These are phyloP conservation scores for Paramarasmius palmivorus DNA, from an alignment of 1,284 basidiomycete species.

Conservation along the genomic window DNA sequence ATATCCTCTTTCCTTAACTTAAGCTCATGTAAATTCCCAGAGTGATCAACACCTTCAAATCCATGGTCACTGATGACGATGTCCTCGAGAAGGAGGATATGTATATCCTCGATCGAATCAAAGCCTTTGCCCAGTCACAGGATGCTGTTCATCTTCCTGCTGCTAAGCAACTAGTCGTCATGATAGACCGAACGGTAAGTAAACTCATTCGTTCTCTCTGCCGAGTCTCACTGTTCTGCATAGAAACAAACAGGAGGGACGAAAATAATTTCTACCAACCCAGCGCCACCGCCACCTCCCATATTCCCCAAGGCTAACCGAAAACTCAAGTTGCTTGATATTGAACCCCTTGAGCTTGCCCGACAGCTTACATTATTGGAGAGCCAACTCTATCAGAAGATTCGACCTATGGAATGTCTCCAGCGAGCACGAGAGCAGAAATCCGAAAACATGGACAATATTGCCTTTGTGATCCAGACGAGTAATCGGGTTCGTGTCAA, in stretches of 20 bases:
- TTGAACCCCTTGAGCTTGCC: conserved; percentile 90
- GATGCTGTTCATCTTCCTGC: conserved; percentile 65
- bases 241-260: conserved; percentile 62
- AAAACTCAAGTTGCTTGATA: conserved; percentile 83
- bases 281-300: conserved; percentile 68
- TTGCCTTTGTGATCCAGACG: conserved; percentile 89
- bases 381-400: conserved; percentile 83
- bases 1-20: conserved; percentile 2
- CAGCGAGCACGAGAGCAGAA: conserved; percentile 77
- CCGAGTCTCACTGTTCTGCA: conserved; percentile 13
- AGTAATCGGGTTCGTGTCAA: conserved; percentile 76
- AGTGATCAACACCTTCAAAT: conserved; percentile 82
- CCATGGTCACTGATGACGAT: conserved; percentile 80
- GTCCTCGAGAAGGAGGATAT: conserved; percentile 82
- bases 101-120: conserved; percentile 77
- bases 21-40: conserved; percentile 38
- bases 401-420: conserved; percentile 91
- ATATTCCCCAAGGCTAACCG: conserved; percentile 75
- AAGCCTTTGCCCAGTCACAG: conserved; percentile 73
- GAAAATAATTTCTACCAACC: conserved; percentile 52
- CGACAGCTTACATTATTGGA: conserved; percentile 95
- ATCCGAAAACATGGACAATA: conserved; percentile 76
- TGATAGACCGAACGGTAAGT: conserved; percentile 79
- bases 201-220: conserved; percentile 12
- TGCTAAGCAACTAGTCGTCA: conserved; percentile 69